Conservation (phyloP, 192 early-diverging fungal species). For the Chytriomyces hyalinus region DNA sequence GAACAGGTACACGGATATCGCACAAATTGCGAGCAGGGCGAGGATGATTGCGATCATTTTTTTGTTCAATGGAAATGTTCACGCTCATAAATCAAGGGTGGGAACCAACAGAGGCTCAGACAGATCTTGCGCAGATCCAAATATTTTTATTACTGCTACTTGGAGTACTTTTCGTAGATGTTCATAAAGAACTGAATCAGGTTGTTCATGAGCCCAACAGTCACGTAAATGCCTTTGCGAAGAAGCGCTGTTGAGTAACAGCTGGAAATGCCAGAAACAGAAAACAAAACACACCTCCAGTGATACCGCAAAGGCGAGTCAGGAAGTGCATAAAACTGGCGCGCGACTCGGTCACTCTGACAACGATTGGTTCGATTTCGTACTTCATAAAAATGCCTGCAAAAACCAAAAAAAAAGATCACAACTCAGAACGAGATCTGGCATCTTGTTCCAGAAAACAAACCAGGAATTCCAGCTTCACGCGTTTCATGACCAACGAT, state of each 20-base stretch:
- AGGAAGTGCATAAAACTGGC: constrained; percentile 72
- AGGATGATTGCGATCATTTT: too few relatives aligned
- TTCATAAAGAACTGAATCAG: constrained; percentile 28
- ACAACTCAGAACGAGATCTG: constrained; percentile 2
- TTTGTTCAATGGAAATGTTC: too few relatives aligned
- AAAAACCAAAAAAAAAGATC: constrained; percentile 3
- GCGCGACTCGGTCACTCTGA: constrained; percentile 73
- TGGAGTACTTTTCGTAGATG: background rate
- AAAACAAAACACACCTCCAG: constrained; percentile 65
- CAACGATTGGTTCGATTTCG: constrained; percentile 86
- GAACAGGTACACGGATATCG: too few relatives aligned
- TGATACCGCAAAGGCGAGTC: constrained; percentile 82
- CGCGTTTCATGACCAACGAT: constrained; percentile 33
- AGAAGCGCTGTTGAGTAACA: background rate
- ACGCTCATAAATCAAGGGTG: too few relatives aligned
- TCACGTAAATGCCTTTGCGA: constrained; percentile 34
- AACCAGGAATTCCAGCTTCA: constrained; percentile 52
- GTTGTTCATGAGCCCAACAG: constrained; percentile 38
- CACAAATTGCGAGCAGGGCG: too few relatives aligned
- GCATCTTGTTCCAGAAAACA: constrained; percentile 4
- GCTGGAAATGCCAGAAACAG: background rate
- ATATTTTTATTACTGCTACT: background rate
- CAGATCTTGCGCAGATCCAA: too few relatives aligned
- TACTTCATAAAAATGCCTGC: constrained; percentile 87
- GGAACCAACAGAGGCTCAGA: too few relatives aligned